Base-by-base conservation (phyloP, 164 flowering plant species). In the Tetrastigma voinierianum region DNA sequence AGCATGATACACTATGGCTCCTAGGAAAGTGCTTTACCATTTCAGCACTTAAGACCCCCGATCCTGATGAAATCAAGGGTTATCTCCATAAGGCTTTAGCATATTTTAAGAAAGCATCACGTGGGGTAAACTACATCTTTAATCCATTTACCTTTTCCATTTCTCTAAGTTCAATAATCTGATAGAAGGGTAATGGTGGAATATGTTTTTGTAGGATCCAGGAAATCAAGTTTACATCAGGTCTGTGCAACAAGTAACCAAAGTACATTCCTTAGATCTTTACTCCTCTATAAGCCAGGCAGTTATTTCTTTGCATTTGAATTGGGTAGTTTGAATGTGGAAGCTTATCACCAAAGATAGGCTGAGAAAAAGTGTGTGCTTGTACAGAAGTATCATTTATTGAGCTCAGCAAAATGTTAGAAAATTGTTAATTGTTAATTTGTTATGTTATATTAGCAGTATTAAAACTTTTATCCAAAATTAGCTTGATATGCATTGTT, bases 11-110 rank as follows among this genome's bases (percentile, higher is more conserved):
- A 7, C 25, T 75, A 13, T 78, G 79, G 79, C 66, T 58, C 23
- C 12, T 77, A 8, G 80, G 77, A 51, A 77, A 77, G 65, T 77
- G 77, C 10, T 48, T 61, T 47, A 70, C 81, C 48, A 66, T 75
- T 51, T 24, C 51, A 32, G 79, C 72, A 9, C 76, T 75, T 55
- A 8, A 72, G 48, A 67, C 69, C 21, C 54, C 72, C 2, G 77
- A 78, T 57, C 21, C 13, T 15, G 68, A 43, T 16, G 82, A 75
- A 40, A 79, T 77, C 8, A 62, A 75, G 54, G 54, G 0, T 16
- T 59, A 68, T 61, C 76, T 75, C 49, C 70, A 70, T n/a, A 67
- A 73, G 47, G 77, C 82, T 8, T 4, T 59, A 21, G 46, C 25
- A 9, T 70, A n/a, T 49, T 78, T 78, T 59, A 56, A 78, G 65